phyloP scores from a whole-genome alignment of 495 filamentous ascomycete species.

The Xylaria bambusicola region DNA sequence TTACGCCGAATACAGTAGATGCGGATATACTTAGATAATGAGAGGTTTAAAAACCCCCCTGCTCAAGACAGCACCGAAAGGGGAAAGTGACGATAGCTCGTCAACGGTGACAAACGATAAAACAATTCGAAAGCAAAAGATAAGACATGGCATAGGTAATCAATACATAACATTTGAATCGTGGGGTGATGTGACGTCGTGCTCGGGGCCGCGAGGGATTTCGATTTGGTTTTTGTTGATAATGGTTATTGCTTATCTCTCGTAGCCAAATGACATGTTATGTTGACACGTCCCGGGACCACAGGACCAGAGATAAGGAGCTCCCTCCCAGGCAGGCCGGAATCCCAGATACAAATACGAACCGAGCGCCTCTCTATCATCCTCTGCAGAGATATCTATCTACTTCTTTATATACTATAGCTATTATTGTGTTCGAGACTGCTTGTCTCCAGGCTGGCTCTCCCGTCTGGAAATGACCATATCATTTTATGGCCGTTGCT shows the following conservation, averaged over 20 bases:
- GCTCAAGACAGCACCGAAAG: no score
- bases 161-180: conserved; percentile 1
- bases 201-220: conserved; percentile 15
- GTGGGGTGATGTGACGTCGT: conserved; percentile 20
- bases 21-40: no score
- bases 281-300: conserved; percentile 9
- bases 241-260: conserved; percentile 23
- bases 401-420: not conserved
- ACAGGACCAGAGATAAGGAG: conserved; percentile 20
- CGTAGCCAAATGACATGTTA: conserved; percentile 14
- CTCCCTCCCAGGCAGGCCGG: no score
- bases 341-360: conserved; percentile 22
- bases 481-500: not conserved
- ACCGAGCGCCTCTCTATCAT: not conserved
- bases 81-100: no score
- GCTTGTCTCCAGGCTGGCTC: not conserved
- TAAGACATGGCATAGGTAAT: conserved; percentile 18
- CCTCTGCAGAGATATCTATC: not conserved
- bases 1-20: no score
- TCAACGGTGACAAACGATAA: no score
- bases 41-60: no score
- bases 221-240: conserved; percentile 24
- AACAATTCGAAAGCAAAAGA: not conserved
- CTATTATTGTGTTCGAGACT: no score
- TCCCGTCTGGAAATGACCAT: not conserved